Conservation (phyloP, 345 rosid genomes). For the Pistacia atlantica region DNA sequence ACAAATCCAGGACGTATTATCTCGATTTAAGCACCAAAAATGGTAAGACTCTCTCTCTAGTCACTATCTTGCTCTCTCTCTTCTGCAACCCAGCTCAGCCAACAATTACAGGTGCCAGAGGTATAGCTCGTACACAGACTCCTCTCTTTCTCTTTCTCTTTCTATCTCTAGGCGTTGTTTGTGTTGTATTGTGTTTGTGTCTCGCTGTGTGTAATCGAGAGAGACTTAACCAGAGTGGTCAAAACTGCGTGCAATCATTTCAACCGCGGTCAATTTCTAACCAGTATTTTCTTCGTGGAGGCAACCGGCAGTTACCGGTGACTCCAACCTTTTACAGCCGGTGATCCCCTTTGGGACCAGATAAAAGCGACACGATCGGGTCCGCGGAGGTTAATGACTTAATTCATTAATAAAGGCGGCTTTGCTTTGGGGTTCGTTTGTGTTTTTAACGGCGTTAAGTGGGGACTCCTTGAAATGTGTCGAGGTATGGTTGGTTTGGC, state of each 20-base stretch:
- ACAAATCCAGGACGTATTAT: conserved; percentile 25
- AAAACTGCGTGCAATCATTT: conserved; percentile 60
- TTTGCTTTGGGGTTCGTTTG: not conserved
- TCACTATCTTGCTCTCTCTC: conserved; percentile 33
- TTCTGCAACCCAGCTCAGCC: conserved; percentile 26
- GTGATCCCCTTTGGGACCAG: conserved; percentile 35
- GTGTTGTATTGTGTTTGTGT: conserved; percentile 12
- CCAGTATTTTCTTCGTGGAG: conserved; percentile 26
- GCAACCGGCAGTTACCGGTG: conserved; percentile 56
- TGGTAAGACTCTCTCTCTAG: conserved; percentile 18
- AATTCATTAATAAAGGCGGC: conserved; percentile 45
- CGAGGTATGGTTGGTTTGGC: conserved; percentile 25
- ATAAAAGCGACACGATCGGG: conserved; percentile 27
- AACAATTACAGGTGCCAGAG: conserved; percentile 32
- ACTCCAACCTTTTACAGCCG: conserved; percentile 31
- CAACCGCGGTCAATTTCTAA: conserved; percentile 83
- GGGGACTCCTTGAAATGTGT: conserved; percentile 21
- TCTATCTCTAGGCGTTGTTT: conserved; percentile 22
- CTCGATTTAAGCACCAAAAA: conserved; percentile 35
- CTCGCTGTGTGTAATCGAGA: conserved; percentile 13
- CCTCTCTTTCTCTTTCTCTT: conserved; percentile 22
- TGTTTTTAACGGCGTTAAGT: conserved; percentile 45
- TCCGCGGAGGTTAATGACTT: conserved; percentile 18
- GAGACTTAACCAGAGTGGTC: conserved; percentile 68
- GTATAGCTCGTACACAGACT: conserved; percentile 31